A percentile compares a stretch with the other conserved stretches of the same genome.
phyloP scores from a whole-genome alignment of 306 rosid genomes.

The barrel medic (Medicago truncatula) region DNA sequence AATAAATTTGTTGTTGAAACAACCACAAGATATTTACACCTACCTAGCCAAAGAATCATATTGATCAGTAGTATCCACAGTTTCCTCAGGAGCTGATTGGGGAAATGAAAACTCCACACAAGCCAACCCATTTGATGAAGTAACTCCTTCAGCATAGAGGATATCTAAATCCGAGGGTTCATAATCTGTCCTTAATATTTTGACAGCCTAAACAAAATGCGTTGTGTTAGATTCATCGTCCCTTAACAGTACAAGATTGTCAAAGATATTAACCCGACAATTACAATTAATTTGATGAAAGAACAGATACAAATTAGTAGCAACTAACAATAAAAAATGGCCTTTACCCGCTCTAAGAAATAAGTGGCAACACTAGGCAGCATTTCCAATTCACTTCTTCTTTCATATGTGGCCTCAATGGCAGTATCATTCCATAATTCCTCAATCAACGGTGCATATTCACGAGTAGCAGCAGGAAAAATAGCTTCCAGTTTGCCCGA shows the following conservation, averaged over 20 bases:
- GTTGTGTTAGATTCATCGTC: conserved; percentile 41
- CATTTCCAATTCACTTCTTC: conserved; percentile 91
- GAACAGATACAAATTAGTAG: conserved; percentile 7
- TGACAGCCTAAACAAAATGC: conserved; percentile 70
- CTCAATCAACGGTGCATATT: conserved; percentile 92
- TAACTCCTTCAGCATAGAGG: conserved; percentile 94
- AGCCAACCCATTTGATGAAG: conserved; percentile 94
- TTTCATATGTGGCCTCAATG: conserved; percentile 79
- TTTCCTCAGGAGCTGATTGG: conserved; percentile 63
- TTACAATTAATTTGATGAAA: conserved; percentile 39
- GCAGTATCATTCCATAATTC: conserved; percentile 95
- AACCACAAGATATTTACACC: conserved; percentile 34
- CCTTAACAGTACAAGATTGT: conserved; percentile 35
- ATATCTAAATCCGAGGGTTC: conserved; percentile 96
- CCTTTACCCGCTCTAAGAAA: conserved; percentile 93
- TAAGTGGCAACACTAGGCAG: conserved; percentile 83
- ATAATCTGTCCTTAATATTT: conserved; percentile 84
- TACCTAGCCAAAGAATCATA: conserved; percentile 78
- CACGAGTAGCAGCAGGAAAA: conserved; percentile 99
- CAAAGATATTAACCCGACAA: conserved; percentile 16
- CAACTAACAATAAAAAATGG: conserved; percentile 28
- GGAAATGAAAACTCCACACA: conserved; percentile 96
- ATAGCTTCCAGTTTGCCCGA: conserved; percentile 89
- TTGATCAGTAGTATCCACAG: conserved; percentile 60
- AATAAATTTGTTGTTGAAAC: conserved; percentile 2